phyloP scores from a whole-genome alignment of 306 rosid genomes.

The Oxytropis ochrocephala region DNA sequence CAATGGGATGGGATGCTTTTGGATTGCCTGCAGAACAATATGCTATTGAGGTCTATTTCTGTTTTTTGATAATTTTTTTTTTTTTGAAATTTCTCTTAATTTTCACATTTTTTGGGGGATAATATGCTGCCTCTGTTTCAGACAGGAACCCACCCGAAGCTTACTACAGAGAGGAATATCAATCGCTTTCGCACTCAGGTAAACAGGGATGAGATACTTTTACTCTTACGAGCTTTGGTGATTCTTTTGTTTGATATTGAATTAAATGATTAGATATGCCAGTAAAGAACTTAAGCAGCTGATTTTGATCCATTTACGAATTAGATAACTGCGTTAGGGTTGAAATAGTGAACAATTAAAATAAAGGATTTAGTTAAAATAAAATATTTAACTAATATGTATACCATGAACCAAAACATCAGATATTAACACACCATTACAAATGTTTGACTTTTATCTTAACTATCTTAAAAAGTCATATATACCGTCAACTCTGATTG shows the following conservation, averaged over 20 bases:
- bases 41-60: slow-evolving; percentile 69
- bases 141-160: slow-evolving; percentile 97
- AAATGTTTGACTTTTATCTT: too few species aligned
- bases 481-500: too few species aligned
- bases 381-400: too few species aligned
- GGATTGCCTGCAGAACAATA: slow-evolving; percentile 99
- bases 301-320: not conserved
- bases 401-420: too few species aligned
- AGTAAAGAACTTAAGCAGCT: not conserved
- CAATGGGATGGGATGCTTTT: slow-evolving; percentile 99
- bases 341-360: not conserved
- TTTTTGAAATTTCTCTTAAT: not conserved
- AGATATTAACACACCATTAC: too few species aligned
- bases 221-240: not conserved
- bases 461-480: too few species aligned
- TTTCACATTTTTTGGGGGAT: not conserved
- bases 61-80: not conserved
- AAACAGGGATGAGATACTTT: not conserved
- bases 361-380: too few species aligned
- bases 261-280: not conserved
- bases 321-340: not conserved
- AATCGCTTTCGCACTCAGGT: slow-evolving; percentile 93
- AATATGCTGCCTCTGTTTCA: slow-evolving; percentile 27
- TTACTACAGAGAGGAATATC: slow-evolving; percentile 74
- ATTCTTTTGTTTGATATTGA: not conserved